Conservation (phyloP, 169 alveolate genomes). For the Plasmodium knowlesi region DNA sequence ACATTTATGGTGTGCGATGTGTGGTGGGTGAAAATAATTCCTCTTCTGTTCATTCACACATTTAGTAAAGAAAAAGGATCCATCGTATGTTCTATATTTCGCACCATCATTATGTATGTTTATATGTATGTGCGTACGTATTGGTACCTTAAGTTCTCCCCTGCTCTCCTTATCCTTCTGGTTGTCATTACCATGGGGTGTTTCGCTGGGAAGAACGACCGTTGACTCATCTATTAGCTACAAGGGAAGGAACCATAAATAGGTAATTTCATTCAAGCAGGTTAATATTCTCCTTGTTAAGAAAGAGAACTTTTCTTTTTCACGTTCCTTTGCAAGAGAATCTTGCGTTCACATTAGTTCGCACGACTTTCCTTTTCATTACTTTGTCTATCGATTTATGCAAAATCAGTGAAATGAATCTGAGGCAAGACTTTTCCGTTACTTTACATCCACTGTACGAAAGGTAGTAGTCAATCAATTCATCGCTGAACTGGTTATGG, state of each 20-base stretch:
- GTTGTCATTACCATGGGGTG: constrained; percentile 8
- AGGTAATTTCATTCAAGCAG: background rate
- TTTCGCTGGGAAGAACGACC: background rate
- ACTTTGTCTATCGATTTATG: constrained; percentile 67
- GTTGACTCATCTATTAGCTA: constrained; percentile 33
- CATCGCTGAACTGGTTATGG: constrained; percentile 67
- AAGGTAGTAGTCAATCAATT: constrained; percentile 55
- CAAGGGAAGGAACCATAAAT: background rate
- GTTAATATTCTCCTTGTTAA: background rate
- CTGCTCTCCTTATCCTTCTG: constrained; percentile 22
- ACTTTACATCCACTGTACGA: constrained; percentile 59
- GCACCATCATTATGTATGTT: background rate
- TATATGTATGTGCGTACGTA: background rate
- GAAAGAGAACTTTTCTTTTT: background rate
- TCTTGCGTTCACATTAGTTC: background rate
- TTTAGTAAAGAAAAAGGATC: background rate
- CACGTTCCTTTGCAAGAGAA: background rate
- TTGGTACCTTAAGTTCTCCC: constrained; percentile 3
- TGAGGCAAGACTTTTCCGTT: constrained; percentile 49
- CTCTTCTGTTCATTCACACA: background rate
- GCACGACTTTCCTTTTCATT: background rate
- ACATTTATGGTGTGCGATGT: background rate
- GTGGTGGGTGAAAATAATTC: background rate
- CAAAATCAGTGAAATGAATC: constrained; percentile 64
- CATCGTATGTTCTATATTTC: no score